A percentile compares a stretch with the other conserved stretches of the same genome.
Evolutionary conservation across 257 asterid species (phyloP).

Genomic region (Gentiana straminea): DNA sequence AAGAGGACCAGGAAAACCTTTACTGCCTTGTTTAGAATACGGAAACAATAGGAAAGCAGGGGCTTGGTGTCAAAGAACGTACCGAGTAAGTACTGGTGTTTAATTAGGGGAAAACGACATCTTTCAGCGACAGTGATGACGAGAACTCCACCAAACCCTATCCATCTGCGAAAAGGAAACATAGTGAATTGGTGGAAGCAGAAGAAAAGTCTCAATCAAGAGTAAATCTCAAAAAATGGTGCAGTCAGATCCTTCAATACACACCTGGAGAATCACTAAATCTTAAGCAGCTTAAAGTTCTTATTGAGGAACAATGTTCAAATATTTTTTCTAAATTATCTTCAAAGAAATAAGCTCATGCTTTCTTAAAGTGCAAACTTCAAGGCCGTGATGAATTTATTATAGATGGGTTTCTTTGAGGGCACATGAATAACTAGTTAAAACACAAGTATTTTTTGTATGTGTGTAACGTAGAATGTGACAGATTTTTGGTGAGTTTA

Average conservation of each 20-base stretch:
- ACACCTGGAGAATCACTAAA: slow-evolving; percentile 58
- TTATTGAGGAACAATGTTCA: slow-evolving; percentile 66
- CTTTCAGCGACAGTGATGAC: slow-evolving; percentile 59
- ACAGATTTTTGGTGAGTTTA: no score
- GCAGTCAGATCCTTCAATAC: slow-evolving; percentile 59
- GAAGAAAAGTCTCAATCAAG: slow-evolving; percentile 24
- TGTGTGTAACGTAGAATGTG: no score
- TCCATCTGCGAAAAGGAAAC: slow-evolving; percentile 39
- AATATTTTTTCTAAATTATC: slow-evolving; percentile 34
- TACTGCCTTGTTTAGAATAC: slow-evolving; percentile 84
- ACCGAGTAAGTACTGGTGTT: slow-evolving; percentile 77
- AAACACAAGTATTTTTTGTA: no score
- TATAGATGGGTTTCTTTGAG: slow-evolving; percentile 55
- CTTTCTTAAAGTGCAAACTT: slow-evolving; percentile 55
- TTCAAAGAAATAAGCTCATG: slow-evolving; percentile 40
- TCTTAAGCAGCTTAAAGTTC: slow-evolving; percentile 70
- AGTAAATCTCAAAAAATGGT: slow-evolving; percentile 66
- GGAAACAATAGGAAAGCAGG: slow-evolving; percentile 91
- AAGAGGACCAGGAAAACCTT: slow-evolving; percentile 92
- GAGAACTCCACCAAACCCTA: slow-evolving; percentile 60
- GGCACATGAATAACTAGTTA: slow-evolving; percentile 24
- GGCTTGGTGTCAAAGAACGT: slow-evolving; percentile 81
- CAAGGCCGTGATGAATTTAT: slow-evolving; percentile 58
- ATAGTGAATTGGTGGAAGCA: slow-evolving; percentile 17
- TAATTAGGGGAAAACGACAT: slow-evolving; percentile 84